Conservation (phyloP, 1,139 yeast species). For the Suhomyces panamericanus region DNA sequence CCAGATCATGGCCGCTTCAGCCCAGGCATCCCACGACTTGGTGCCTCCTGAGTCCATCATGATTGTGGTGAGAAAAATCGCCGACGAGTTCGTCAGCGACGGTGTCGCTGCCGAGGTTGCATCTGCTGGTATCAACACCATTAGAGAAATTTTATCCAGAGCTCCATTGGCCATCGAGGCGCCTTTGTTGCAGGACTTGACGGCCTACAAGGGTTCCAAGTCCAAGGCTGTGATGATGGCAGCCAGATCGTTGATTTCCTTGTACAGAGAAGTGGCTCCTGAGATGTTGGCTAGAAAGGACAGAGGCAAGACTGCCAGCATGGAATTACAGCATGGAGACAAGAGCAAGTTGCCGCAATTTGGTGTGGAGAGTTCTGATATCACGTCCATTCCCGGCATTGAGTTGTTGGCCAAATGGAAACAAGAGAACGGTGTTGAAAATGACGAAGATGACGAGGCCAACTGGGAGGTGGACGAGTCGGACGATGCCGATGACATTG, state of each 20-base stretch:
- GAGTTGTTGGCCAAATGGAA: conserved; percentile 90
- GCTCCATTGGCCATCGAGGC: conserved; percentile 93
- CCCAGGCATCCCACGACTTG: conserved; percentile 94
- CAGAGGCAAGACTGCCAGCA: conserved; percentile 87
- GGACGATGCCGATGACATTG: conserved; percentile 53
- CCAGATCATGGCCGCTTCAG: conserved; percentile 93
- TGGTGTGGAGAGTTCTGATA: conserved; percentile 67
- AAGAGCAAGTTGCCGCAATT: conserved; percentile 51
- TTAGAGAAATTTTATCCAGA: conserved; percentile 87
- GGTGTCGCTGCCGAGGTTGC: conserved; percentile 99
- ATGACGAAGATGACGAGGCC: conserved; percentile 36
- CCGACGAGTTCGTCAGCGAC: conserved; percentile 96
- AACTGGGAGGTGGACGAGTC: conserved; percentile 44
- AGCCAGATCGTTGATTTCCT: conserved; percentile 80
- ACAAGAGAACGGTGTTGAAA: conserved; percentile 59
- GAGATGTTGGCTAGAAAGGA: conserved; percentile 89
- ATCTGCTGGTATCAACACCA: conserved; percentile 94
- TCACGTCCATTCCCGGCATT: conserved; percentile 80
- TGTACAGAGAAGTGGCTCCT: conserved; percentile 94
- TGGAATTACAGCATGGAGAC: conserved; percentile 65
- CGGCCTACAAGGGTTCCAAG: conserved; percentile 89
- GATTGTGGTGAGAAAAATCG: conserved; percentile 82
- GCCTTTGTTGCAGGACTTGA: conserved; percentile 80
- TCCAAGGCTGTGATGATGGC: conserved; percentile 94
- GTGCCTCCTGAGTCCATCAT: conserved; percentile 92